Evolutionary conservation across 768 basidiomycete genomes (phyloP).

Genomic region (Lactarius tabidus): DNA sequence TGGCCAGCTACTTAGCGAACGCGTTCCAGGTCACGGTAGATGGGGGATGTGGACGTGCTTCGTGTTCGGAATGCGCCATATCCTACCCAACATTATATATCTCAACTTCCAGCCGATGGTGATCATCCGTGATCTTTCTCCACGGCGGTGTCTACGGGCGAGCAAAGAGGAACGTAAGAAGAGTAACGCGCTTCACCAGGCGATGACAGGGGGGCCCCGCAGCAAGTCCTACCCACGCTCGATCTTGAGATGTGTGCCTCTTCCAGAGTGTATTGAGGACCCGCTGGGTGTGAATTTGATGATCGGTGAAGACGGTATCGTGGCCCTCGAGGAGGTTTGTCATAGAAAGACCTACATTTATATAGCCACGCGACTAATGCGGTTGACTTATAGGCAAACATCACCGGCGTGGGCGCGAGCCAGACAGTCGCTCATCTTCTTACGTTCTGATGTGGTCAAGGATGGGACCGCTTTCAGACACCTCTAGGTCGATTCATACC

Average conservation of each 20-base stretch:
- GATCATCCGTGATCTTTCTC: conserved; percentile 21
- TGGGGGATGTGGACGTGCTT: conserved; percentile 18
- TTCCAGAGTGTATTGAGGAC: conserved; percentile 5
- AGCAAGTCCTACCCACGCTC: neutral
- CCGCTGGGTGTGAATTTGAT: conserved; percentile 3
- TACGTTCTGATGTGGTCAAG: no score
- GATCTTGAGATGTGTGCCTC: conserved; percentile 15
- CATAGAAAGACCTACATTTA: neutral
- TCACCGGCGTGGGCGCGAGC: no score
- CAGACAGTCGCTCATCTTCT: neutral
- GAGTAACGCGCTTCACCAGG: conserved; percentile 7
- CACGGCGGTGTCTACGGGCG: conserved; percentile 11
- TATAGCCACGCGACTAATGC: conserved; percentile 14
- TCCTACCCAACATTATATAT: neutral
- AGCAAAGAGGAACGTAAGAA: conserved; percentile 15
- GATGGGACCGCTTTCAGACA: no score
- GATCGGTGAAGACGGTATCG: conserved; percentile 24
- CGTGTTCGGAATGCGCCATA: conserved; percentile 24
- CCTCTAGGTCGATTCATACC: no score
- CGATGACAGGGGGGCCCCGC: neutral
- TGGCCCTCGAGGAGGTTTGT: conserved; percentile 25
- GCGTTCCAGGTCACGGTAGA: neutral
- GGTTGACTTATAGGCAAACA: conserved; percentile 2
- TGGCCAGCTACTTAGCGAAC: neutral
- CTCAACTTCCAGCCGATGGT: conserved; percentile 1